Evolutionary conservation across 2,329 filamentous ascomycete species (phyloP).

Genomic region (Botrytis cinerea): DNA sequence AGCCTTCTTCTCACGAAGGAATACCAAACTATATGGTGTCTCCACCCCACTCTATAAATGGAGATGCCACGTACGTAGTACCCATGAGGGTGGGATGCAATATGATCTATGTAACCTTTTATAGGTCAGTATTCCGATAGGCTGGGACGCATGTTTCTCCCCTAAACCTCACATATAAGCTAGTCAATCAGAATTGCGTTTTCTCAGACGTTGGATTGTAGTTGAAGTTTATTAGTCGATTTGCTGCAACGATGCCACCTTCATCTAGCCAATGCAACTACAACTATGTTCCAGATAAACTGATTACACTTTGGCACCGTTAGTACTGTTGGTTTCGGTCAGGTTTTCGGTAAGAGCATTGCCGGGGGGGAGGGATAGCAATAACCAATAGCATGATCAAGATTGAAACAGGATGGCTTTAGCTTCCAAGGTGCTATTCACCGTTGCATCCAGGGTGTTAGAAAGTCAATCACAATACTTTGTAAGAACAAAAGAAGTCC

Average conservation of each 20-base stretch:
- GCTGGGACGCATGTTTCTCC: not conserved
- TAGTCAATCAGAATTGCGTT: not conserved
- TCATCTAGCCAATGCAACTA: not conserved
- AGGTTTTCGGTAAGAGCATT: not conserved
- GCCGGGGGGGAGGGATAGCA: not conserved
- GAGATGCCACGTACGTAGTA: not conserved
- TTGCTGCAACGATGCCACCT: not conserved
- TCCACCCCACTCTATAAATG: not conserved
- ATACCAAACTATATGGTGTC: not conserved
- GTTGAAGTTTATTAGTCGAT: not conserved
- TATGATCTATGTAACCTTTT: not conserved
- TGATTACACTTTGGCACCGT: not conserved
- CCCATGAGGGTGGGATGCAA: not conserved
- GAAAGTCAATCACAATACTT: not conserved
- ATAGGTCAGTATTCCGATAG: not conserved
- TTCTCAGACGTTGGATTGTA: not conserved
- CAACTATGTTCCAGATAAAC: not conserved
- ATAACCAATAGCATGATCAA: not conserved
- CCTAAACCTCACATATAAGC: not conserved
- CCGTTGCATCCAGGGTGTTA: fast-evolving
- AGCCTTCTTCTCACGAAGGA: not conserved
- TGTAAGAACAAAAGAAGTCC: not conserved
- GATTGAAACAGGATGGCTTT: not conserved
- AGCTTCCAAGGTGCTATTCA: not conserved
- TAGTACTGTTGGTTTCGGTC: not conserved